Evolutionary conservation across 148 eudicot species (phyloP).

Genomic region (Rhododendron williamsianum): DNA sequence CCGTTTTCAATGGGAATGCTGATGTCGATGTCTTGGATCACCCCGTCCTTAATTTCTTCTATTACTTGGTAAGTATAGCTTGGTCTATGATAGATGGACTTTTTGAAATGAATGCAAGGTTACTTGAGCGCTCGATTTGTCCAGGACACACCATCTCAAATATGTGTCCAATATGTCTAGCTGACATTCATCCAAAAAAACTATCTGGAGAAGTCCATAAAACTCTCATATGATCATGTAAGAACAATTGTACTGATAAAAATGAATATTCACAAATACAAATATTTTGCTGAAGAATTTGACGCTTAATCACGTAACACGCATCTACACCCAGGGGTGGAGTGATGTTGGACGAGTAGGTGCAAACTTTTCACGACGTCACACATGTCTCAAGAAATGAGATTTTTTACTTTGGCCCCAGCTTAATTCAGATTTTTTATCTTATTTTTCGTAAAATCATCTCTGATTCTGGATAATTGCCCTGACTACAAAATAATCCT

Average conservation of each 20-base stretch:
- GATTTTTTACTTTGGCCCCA: background rate
- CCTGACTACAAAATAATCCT: background rate
- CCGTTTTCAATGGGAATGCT: slow-evolving; percentile 39
- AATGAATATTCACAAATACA: background rate
- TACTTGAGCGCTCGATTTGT: background rate
- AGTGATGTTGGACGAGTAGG: background rate
- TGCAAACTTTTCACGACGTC: background rate
- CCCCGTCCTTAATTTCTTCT: slow-evolving; percentile 41
- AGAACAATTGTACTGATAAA: background rate
- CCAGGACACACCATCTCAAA: background rate
- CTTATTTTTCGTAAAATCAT: background rate
- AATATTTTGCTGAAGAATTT: background rate
- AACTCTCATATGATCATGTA: background rate
- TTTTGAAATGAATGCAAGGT: background rate
- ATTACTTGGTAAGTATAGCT: slow-evolving; percentile 37
- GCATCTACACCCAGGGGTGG: background rate
- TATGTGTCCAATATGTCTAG: background rate
- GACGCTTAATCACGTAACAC: background rate
- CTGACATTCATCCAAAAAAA: background rate
- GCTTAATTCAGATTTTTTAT: background rate
- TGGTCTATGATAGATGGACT: background rate
- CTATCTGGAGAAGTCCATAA: background rate
- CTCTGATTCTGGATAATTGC: background rate
- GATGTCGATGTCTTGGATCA: slow-evolving; percentile 50
- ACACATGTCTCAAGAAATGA: background rate